Evolutionary conservation across 225 moss, liverwort and hornwort genomes (phyloP).

Genomic region (Pleurozium schreberi): DNA sequence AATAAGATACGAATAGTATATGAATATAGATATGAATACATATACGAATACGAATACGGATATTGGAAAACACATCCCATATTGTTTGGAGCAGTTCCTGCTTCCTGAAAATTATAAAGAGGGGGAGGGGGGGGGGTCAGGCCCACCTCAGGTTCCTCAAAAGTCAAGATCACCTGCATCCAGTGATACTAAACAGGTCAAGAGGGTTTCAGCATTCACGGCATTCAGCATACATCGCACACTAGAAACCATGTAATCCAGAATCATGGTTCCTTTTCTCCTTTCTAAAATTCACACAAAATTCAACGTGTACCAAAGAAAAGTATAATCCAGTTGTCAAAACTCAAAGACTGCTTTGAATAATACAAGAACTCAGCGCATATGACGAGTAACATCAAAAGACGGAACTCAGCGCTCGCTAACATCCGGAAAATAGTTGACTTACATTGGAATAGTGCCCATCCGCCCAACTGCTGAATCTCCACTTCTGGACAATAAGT

Average conservation of each 20-base stretch:
- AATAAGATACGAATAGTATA: no score
- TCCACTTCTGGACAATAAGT: slow-evolving; percentile 94
- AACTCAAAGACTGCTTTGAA: not conserved
- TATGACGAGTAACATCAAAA: not conserved
- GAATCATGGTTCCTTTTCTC: not conserved
- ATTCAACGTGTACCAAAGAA: not conserved
- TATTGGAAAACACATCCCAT: no score
- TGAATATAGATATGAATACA: no score
- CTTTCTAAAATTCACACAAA: no score
- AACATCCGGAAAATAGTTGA: not conserved
- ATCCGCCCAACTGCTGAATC: slow-evolving; percentile 84
- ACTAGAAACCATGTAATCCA: not conserved
- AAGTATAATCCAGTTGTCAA: not conserved
- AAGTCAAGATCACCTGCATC: slow-evolving; percentile 60
- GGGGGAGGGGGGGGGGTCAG: no score
- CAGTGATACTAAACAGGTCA: not conserved
- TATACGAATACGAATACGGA: no score
- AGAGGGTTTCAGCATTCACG: not conserved
- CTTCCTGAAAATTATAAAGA: no score
- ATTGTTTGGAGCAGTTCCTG: no score
- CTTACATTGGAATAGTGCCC: slow-evolving; percentile 86
- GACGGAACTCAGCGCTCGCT: not conserved
- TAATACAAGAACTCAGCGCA: not conserved
- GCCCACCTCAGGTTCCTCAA: slow-evolving; percentile 91
- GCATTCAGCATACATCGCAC: not conserved